Percentiles rank a stretch among this genome's conserved stretches.
Evolutionary conservation across 2,329 filamentous ascomycete genomes (phyloP).

Genomic region (Malbranchea zuffiana): DNA sequence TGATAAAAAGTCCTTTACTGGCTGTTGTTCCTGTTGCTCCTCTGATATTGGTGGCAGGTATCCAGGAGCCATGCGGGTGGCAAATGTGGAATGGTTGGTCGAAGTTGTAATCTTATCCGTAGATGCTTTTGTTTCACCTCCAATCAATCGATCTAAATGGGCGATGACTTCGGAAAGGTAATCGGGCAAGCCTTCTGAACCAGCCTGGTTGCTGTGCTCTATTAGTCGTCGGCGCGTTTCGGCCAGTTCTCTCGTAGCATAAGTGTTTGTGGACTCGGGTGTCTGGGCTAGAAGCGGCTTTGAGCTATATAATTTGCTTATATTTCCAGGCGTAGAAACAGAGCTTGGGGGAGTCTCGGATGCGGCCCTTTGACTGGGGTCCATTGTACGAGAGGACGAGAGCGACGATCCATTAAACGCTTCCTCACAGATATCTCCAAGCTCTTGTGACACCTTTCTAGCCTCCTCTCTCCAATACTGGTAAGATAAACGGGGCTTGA

Average conservation of each 20-base stretch:
- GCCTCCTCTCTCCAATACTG: conserved; percentile 63
- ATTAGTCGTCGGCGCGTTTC: conserved; percentile 50
- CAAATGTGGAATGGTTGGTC: conserved; percentile 30
- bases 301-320: conserved; percentile 14
- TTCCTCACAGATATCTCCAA: conserved; percentile 83
- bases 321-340: conserved; percentile 27
- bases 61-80: conserved; percentile 7
- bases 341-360: conserved; percentile 44
- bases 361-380: conserved; percentile 30
- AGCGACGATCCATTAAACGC: conserved; percentile 66
- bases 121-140: conserved; percentile 25
- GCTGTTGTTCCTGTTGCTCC: conserved; percentile 3
- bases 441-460: conserved; percentile 68
- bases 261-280: conserved; percentile 40
- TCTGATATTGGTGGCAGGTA: conserved; percentile 13
- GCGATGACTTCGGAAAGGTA: conserved; percentile 51
- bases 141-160: conserved; percentile 48
- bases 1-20: conserved; percentile 6
- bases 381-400: conserved; percentile 38
- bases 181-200: conserved; percentile 34
- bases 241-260: conserved; percentile 44
- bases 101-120: conserved; percentile 36
- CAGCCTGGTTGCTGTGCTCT: conserved; percentile 38
- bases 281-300: conserved; percentile 37
- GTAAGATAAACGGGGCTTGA: conserved; percentile 33